Conservation (phyloP, 345 rosid genomes). For the Hibiscus syriacus region DNA sequence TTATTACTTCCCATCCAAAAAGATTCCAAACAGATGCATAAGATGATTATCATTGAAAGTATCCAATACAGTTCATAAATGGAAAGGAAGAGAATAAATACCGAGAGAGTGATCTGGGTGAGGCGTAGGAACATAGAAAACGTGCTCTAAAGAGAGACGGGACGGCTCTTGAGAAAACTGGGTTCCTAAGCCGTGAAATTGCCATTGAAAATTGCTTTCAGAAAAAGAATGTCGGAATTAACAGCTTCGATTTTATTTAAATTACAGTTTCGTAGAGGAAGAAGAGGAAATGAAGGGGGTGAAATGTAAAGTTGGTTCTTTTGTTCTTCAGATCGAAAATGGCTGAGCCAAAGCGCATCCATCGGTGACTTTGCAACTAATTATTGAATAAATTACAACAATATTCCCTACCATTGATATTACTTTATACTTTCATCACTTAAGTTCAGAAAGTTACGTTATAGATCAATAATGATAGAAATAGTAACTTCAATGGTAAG, state of each 20-base stretch:
- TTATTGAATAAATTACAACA: too few relatives aligned
- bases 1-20: background rate
- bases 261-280: too few relatives aligned
- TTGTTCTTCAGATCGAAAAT: background rate
- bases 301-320: background rate
- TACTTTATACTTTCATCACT: too few relatives aligned
- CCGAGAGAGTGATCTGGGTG: conserved; percentile 45
- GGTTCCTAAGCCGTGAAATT: conserved; percentile 77
- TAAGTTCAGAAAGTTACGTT: too few relatives aligned
- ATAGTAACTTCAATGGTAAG: too few relatives aligned
- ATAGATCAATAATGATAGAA: too few relatives aligned
- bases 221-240: background rate
- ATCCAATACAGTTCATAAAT: background rate
- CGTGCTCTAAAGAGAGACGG: conserved; percentile 62
- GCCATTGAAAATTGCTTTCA: conserved; percentile 39
- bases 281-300: too few relatives aligned
- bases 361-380: too few relatives aligned
- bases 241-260: background rate
- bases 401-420: too few relatives aligned
- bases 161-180: conserved; percentile 49
- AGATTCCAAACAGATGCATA: background rate
- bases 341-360: conserved; percentile 1
- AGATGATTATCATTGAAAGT: background rate
- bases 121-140: conserved; percentile 37
- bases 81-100: conserved; percentile 19